Conservation (phyloP, 2,329 filamentous ascomycete genomes). For the Neodidymelliopsis sp. region DNA sequence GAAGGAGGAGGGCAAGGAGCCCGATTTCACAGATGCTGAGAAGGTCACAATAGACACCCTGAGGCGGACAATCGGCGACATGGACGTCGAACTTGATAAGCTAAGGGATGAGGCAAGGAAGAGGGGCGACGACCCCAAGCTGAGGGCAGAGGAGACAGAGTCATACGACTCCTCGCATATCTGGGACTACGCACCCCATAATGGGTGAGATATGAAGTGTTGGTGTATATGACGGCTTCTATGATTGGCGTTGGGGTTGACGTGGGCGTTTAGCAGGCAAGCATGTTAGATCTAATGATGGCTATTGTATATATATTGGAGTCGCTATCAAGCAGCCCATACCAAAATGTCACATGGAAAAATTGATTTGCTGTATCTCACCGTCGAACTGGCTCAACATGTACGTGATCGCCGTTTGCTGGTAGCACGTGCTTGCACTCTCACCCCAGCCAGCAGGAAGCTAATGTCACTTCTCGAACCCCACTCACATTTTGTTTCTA, state of each 20-base stretch:
- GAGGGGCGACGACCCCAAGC: constrained; percentile 43
- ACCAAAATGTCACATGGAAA: not conserved
- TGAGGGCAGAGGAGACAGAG: constrained; percentile 45
- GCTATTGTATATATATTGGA: constrained; percentile 9
- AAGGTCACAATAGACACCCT: constrained; percentile 31
- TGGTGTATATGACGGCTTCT: constrained; percentile 8
- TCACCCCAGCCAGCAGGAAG: too few relatives aligned
- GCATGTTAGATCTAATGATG: constrained; percentile 2
- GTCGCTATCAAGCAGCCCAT: not conserved
- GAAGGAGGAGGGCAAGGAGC: constrained; percentile 36
- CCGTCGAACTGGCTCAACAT: not conserved
- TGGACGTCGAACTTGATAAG: constrained; percentile 40
- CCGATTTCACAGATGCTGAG: constrained; percentile 31
- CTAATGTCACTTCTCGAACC: too few relatives aligned
- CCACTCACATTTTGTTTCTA: too few relatives aligned
- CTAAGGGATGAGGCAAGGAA: constrained; percentile 42
- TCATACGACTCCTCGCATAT: constrained; percentile 43
- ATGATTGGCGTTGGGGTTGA: constrained; percentile 23
- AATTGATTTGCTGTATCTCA: not conserved
- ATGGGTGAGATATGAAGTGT: constrained; percentile 16
- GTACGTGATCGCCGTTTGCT: not conserved
- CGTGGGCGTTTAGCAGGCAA: constrained; percentile 7
- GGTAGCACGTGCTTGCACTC: not conserved
- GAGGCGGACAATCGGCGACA: constrained; percentile 24
- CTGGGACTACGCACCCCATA: constrained; percentile 46